Conservation (phyloP, 139 green algal genomes). For the Chlorokybus atmophyticus region DNA sequence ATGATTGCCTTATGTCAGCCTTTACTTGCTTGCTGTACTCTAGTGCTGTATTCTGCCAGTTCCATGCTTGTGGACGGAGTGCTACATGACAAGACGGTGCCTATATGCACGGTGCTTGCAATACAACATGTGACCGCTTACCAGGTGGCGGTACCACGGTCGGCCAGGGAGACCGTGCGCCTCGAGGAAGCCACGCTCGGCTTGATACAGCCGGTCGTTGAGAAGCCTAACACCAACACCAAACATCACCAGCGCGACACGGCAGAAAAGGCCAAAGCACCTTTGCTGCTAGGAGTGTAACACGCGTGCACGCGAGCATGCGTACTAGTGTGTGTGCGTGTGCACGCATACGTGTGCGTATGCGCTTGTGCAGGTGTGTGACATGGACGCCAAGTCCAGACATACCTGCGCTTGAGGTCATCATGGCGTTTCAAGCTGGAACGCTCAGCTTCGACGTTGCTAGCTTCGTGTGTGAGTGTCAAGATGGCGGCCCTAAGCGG, state of each 20-base stretch:
- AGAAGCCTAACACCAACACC: too few relatives aligned
- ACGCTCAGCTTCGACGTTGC: too few relatives aligned
- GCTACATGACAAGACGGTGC: not conserved
- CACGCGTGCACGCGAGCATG: not conserved
- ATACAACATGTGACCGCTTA: not conserved
- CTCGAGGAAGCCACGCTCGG: constrained; percentile 18
- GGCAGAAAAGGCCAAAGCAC: too few relatives aligned
- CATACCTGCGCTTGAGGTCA: too few relatives aligned
- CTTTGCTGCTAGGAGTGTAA: not conserved
- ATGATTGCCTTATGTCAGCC: not conserved
- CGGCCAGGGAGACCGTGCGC: constrained; percentile 5
- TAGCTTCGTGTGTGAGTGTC: too few relatives aligned
- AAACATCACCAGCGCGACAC: too few relatives aligned
- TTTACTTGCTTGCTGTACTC: not conserved
- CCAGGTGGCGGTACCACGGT: constrained; percentile 16
- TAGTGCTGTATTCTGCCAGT: not conserved
- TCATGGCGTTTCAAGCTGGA: too few relatives aligned
- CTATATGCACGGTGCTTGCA: not conserved
- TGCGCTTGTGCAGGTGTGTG: too few relatives aligned
- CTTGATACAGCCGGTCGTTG: constrained; percentile 18
- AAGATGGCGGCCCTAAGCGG: too few relatives aligned
- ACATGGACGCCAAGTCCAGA: too few relatives aligned
- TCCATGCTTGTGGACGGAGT: not conserved
- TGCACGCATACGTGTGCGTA: not conserved
- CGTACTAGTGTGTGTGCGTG: not conserved